Evolutionary conservation across 176 grass and related monocot genomes (phyloP), one percentile per base, ranked within the genome.

Genomic region (Zizania latifolia): DNA sequence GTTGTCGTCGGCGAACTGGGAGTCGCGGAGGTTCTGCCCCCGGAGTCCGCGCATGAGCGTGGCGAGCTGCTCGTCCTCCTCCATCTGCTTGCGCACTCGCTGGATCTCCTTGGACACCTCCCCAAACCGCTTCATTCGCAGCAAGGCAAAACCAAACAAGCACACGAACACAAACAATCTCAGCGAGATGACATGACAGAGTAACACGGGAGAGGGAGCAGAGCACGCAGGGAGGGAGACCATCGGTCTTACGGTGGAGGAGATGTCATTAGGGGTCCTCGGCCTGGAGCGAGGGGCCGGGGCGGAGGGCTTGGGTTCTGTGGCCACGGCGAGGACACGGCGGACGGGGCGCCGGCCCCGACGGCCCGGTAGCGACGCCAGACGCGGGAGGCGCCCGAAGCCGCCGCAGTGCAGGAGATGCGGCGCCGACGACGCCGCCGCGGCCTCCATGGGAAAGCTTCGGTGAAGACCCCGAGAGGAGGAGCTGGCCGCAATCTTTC

Each of bases 31-130:
- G 78, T 98, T 98, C 78, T 93, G 91, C 27, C 94, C 94, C 1
- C 91, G 94, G 39, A 98, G 90, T 0, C 94, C 94, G 75, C 94
- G 86, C 94, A 98, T 98, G 83, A 98, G 84, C 27, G 81, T 45
- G 30, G 91, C 51, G 17, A 98, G 86, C 86, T 98, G 91, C 87
- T 98, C 94, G 81, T 98, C 94, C 84, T 98, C 78, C 89, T 98
- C 94, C 94, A 98, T 93, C 79, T 98, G 91, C 82, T 98, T 93
- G 24, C 94, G 83, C 74, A 98, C 88, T 30, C 86, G 90, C 86
- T 92, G 86, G 38, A 97, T 97, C 86, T 97, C 94, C 66, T 89
- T 85, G 58, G 94, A 97, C 26, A 97, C 80, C 10, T 84, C 88
- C 26, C 89, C 90, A 65, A 93, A 87, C 50, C 88, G 85, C 94